Evolutionary conservation across 345 rosid species (phyloP).

Genomic region (Populus alba): DNA sequence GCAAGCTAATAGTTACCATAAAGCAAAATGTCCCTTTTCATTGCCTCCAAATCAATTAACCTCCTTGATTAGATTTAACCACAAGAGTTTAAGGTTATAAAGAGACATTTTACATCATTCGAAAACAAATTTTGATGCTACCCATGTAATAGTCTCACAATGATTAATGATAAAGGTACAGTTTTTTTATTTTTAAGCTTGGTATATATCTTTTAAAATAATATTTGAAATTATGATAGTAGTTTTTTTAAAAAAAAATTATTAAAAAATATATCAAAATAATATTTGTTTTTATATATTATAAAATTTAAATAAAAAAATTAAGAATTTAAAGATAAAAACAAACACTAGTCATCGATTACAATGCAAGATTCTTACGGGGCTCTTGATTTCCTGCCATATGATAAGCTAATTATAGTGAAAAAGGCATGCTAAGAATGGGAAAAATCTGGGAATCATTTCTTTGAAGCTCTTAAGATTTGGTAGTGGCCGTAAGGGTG

Average conservation of each 20-base stretch:
- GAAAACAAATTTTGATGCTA: background rate
- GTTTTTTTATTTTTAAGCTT: background rate
- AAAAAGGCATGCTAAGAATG: background rate
- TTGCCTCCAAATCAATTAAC: background rate
- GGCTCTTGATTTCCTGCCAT: background rate
- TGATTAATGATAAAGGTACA: background rate
- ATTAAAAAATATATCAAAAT: too few species aligned
- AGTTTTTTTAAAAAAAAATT: too few species aligned
- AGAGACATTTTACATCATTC: background rate
- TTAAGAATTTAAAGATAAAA: too few species aligned
- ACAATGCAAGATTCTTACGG: too few species aligned
- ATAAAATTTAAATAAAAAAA: too few species aligned
- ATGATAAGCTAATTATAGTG: slow-evolving; percentile 1
- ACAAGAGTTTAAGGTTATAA: background rate
- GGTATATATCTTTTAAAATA: too few species aligned
- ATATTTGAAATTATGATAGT: too few species aligned
- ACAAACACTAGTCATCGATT: too few species aligned
- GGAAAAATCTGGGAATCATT: background rate
- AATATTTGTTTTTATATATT: too few species aligned
- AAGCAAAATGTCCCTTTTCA: background rate
- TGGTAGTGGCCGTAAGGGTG: too few species aligned
- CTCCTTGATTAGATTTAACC: background rate
- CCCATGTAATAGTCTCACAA: background rate
- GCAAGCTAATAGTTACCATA: background rate
- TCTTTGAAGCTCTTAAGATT: background rate